Evolutionary conservation across 225 moss, liverwort and hornwort species (phyloP), one percentile per base, ranked within the genome.

Genomic region (Climacium dendroides): DNA sequence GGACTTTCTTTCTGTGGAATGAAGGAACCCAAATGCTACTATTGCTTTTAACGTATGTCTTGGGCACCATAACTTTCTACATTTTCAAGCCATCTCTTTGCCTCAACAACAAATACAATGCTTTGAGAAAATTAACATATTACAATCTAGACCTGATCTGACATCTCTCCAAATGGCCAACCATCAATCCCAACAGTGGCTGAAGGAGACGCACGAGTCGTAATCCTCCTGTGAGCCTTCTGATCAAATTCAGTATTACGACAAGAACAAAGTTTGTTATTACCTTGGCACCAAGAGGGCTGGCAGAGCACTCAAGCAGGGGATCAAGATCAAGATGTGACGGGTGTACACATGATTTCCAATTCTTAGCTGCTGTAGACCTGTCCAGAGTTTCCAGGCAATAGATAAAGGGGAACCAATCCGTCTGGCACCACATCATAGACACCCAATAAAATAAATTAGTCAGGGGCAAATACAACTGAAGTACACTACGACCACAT

Each of bases 391-490:
- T 87, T 89, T 97, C 97, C 90, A 99, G 84, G 90, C 98, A 99
- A 71, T 93, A 93, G 62, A 99, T 91, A 43, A 99, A 99, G 50
- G 98, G 98, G 71, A 97, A 99, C 97, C 97, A 99, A 76, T 97
- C 83, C 80, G 90, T 94, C 97, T 98, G 97, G 54, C 83, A 85
- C 65, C 86, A 85, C 67, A 88, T 39, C 67, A 82, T 28, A 23
- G 43, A 80, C 85, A 88, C 57, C 80, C 84, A 58, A 74, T 53
- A 78, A 26, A 53, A 18, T 48, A 52, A 25, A 52, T 76, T 80
- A 85, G 81, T 48, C 20, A 22, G 35, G 26, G 70, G 41, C 35
- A 75, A 50, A 22, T 23, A 50, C 62, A 78, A 35, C 26, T 61
- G 61, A 60, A n/a, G 59, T 62, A 74, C 58, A 57, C 26, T 19